Evolutionary conservation across 208 protist genomes (phyloP).

Genomic region (Entamoeba invadens): DNA sequence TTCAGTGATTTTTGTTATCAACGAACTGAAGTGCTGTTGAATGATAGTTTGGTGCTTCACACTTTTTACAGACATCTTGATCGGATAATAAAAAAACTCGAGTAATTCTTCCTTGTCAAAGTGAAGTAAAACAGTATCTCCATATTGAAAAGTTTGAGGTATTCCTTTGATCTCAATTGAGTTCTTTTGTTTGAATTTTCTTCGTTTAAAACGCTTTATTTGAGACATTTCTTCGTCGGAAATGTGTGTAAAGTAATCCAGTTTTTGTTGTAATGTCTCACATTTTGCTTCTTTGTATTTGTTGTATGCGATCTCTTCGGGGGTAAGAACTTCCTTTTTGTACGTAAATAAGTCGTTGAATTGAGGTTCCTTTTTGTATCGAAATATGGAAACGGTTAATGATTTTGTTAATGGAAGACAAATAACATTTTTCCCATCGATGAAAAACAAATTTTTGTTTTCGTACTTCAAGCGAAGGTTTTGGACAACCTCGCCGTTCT

Average conservation of each 20-base stretch:
- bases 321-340: neutral
- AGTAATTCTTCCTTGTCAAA: neutral
- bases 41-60: neutral
- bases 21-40: neutral
- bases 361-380: neutral
- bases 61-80: neutral
- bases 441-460: neutral
- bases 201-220: neutral
- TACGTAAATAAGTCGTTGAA: neutral
- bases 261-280: neutral
- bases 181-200: neutral
- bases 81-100: neutral
- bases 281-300: neutral
- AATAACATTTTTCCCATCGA: neutral
- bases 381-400: neutral
- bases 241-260: neutral
- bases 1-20: neutral
- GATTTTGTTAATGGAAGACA: neutral
- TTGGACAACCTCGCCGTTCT: neutral
- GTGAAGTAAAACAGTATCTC: neutral
- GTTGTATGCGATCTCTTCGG: neutral
- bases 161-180: neutral
- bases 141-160: neutral
- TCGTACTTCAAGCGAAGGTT: neutral
- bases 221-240: neutral